Percentiles rank a stretch among this genome's conserved stretches.
These are phyloP conservation scores for Hippophae gyantsensis DNA, from an alignment of 306 rosid species.

Conservation along the genomic window DNA sequence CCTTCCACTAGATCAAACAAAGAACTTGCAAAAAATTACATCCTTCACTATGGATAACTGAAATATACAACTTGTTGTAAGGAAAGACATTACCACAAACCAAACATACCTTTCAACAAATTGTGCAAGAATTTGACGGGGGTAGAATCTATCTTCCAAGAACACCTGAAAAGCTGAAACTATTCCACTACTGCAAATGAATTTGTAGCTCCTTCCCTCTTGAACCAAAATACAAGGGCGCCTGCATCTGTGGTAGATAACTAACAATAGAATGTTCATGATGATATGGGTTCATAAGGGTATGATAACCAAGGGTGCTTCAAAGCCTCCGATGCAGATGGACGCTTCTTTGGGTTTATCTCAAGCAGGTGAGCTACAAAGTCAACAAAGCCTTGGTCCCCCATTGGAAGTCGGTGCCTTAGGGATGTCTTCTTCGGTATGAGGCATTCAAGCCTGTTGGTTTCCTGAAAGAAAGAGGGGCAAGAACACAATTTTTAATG, in stretches of 20 bases:
- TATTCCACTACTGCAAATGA: too few relatives aligned
- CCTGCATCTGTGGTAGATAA: slow-evolving; percentile 11
- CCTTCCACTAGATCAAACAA: slow-evolving; percentile 33
- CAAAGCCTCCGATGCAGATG: slow-evolving; percentile 85
- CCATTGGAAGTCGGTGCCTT: slow-evolving; percentile 96
- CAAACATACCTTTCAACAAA: slow-evolving; percentile 41
- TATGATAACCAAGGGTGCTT: slow-evolving; percentile 96
- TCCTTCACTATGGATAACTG: slow-evolving; percentile 36
- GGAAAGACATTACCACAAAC: slow-evolving; percentile 35
- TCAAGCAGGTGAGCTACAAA: slow-evolving; percentile 81
- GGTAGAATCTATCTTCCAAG: slow-evolving; percentile 31
- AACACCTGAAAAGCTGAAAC: slow-evolving; percentile 15
- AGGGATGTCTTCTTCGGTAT: slow-evolving; percentile 92
- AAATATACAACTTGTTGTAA: slow-evolving; percentile 31
- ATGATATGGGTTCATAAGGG: slow-evolving; percentile 95
- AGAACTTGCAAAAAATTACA: slow-evolving; percentile 46
- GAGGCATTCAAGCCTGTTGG: slow-evolving; percentile 80
- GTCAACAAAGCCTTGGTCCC: slow-evolving; percentile 95
- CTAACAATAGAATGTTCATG: slow-evolving; percentile 26
- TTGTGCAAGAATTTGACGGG: slow-evolving; percentile 32
- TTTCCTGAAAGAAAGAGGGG: slow-evolving; percentile 46
- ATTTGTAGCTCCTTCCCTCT: slow-evolving; percentile 24
- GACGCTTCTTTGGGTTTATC: slow-evolving; percentile 90
- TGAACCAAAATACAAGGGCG: slow-evolving; percentile 25
- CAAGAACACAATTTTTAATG: slow-evolving; percentile 8